Percentiles rank a stretch among this genome's conserved stretches.
Evolutionary conservation across 768 basidiomycete species (phyloP).

Genomic region (Kwoniella mangroviensis): DNA sequence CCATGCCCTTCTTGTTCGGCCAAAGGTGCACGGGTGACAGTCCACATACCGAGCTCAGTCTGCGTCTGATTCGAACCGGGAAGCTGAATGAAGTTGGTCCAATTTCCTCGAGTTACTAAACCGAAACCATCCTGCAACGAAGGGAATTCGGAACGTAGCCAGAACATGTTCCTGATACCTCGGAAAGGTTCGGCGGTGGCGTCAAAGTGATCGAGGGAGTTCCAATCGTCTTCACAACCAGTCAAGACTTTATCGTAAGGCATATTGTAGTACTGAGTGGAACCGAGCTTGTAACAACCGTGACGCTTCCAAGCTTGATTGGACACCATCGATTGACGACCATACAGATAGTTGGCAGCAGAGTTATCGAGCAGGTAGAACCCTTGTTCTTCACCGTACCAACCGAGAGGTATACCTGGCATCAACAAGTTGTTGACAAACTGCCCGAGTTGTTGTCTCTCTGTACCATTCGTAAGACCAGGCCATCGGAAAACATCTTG

Average conservation of each 20-base stretch:
- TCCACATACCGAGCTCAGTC: constrained; percentile 89
- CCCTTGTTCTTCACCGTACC: constrained; percentile 87
- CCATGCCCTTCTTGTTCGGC: constrained; percentile 39
- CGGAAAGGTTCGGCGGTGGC: constrained; percentile 79
- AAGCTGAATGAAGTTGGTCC: constrained; percentile 76
- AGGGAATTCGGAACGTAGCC: constrained; percentile 70
- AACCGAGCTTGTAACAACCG: constrained; percentile 88
- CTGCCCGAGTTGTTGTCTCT: constrained; percentile 73
- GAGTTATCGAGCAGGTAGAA: constrained; percentile 85
- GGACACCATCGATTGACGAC: constrained; percentile 87
- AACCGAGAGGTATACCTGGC: constrained; percentile 84
- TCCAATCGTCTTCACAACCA: constrained; percentile 89
- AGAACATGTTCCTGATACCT: constrained; percentile 72
- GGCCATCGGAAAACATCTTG: constrained; percentile 97
- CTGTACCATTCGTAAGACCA: constrained; percentile 79
- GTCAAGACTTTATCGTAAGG: constrained; percentile 75
- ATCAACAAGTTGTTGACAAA: constrained; percentile 80
- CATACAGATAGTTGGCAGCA: constrained; percentile 84
- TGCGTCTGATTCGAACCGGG: constrained; percentile 81
- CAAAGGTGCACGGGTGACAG: constrained; percentile 72
- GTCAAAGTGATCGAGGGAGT: constrained; percentile 92
- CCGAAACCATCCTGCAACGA: constrained; percentile 85
- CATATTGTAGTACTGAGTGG: constrained; percentile 92
- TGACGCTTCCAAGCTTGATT: constrained; percentile 89
- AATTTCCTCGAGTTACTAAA: constrained; percentile 81